Evolutionary conservation across 331 rosid genomes (phyloP), one percentile per base, ranked within the genome.

Genomic region (Stylosanthes scabra): DNA sequence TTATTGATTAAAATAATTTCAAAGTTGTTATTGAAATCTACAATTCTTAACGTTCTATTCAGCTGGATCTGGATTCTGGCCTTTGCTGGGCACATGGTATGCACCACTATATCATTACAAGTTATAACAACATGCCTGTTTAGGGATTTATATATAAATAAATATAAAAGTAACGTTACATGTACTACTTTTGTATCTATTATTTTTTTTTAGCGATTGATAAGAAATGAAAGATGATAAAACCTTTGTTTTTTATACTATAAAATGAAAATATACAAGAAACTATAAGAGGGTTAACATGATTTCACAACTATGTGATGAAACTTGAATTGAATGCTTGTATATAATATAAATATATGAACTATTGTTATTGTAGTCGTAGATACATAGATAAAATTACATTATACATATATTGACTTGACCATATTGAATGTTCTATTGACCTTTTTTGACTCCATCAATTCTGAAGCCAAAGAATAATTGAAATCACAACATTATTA

Each of bases 81-180:
- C 34, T 45, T 9, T 59, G 31, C 11, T 28, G 20, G 42, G 49
- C 80, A 80, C 83, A 61, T 74, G 80, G 72, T 20, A 14, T 80
- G 73, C 58, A 25, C 50, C 76, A 31, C 25, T 56, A 74, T 31
- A 52, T 3, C 54, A 57, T 41, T 3, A 34, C 9, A 12, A 44
- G 37, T 65, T 6, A 51, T 4, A n/a, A 31, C 70, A 59, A 47
- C 59, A 27, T 52, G 31, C 37, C 5, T 31, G 3, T 31, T 31
- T 31, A 31, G 5, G 37, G 37, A 31, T 31, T 5, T 31, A 31
- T 31, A 31, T 31, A 31, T 31, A 31, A 31, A 31, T 31, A 31
- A 31, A 31, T 31, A 31, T 31, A 31, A 31, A 5, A 31, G 5
- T 31, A 31, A 31, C 5, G 37, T 31, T 31, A 31, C 5, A 31